Evolutionary conservation across 768 basidiomycete species (phyloP), one percentile per base, ranked within the genome.

Genomic region (Coprinopsis strossmayeri): DNA sequence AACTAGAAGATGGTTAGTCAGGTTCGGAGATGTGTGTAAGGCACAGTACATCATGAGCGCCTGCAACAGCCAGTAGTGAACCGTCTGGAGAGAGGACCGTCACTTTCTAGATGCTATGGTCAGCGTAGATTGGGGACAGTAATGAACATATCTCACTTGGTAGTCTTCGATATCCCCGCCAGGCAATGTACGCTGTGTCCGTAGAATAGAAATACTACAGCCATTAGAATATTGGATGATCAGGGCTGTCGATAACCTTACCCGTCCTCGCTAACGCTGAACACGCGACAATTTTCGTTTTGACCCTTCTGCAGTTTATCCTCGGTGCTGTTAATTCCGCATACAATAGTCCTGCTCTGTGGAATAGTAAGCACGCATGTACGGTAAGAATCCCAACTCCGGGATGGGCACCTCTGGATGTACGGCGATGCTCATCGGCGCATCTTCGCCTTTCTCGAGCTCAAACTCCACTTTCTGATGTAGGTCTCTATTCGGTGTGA

Each of bases 381-480:
- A 25, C 5, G 26, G 44, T 40, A 51, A 37, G 24, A 51, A 18
- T 39, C 12, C 42, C n/a, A 26, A 27, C 23, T 23, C 26, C 34
- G 32, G 13, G 38, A 20, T 50, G 53, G 66, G 52, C 63, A 87
- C 89, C 67, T 79, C 63, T 7, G 70, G 64, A 60, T 86, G 67
- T 11, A 79, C 76, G 15, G 85, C 83, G 74, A 97, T 84, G 62
- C 92, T 95, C 91, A 93, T 97, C n/a, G 96, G 94, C 3, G 87
- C 88, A 65, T 98, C 96, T 61, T 94, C 94, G 28, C 82, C 86
- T 25, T 64, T 76, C 47, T 79, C 84, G 11, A 99, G 74, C 57
- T 90, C 81, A 41, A 82, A 71, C 62, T 96, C 91, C 55, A 78
- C 64, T 21, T 83, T 61, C 1, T 81, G 65, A 26, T 78, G 68